Conservation (phyloP, 768 basidiomycete genomes). For the Leccinum olivaceopallidum region DNA sequence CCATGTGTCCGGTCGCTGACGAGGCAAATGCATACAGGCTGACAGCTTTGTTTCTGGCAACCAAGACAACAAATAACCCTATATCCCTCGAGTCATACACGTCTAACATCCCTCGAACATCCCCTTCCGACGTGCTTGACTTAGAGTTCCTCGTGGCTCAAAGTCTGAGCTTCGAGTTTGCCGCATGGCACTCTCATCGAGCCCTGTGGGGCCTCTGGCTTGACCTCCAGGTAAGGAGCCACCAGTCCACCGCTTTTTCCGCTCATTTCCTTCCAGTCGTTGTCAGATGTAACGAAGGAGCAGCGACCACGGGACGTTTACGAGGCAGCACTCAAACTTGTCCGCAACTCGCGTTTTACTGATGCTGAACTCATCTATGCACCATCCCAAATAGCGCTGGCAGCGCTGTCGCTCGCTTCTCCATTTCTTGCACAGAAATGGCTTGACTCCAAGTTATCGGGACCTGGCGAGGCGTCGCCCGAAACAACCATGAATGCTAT, state of each 20-base stretch:
- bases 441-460: constrained; percentile 44
- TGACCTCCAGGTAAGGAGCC: constrained; percentile 72
- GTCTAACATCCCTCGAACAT: constrained; percentile 77
- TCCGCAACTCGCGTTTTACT: constrained; percentile 82
- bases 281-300: constrained; percentile 52
- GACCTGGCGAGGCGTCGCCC: constrained; percentile 11
- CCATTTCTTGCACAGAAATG: constrained; percentile 63
- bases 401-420: constrained; percentile 67
- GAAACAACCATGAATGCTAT: constrained; percentile 35
- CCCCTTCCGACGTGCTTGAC: constrained; percentile 82
- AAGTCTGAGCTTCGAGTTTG: constrained; percentile 91
- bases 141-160: constrained; percentile 97
- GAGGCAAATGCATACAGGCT: constrained; percentile 55
- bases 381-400: constrained; percentile 92
- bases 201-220: constrained; percentile 88
- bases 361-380: constrained; percentile 91
- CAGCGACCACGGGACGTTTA: constrained; percentile 55
- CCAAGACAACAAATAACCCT: constrained; percentile 96
- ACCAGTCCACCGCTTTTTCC: constrained; percentile 2
- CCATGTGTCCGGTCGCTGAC: neutral
- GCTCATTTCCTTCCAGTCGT: constrained; percentile 43
- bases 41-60: constrained; percentile 91
- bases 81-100: constrained; percentile 88
- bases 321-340: constrained; percentile 62
- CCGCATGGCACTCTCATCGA: constrained; percentile 88